Evolutionary conservation across 495 filamentous ascomycete genomes (phyloP), one percentile per base, ranked within the genome.

Genomic region (Saxophila tyrrhenica): DNA sequence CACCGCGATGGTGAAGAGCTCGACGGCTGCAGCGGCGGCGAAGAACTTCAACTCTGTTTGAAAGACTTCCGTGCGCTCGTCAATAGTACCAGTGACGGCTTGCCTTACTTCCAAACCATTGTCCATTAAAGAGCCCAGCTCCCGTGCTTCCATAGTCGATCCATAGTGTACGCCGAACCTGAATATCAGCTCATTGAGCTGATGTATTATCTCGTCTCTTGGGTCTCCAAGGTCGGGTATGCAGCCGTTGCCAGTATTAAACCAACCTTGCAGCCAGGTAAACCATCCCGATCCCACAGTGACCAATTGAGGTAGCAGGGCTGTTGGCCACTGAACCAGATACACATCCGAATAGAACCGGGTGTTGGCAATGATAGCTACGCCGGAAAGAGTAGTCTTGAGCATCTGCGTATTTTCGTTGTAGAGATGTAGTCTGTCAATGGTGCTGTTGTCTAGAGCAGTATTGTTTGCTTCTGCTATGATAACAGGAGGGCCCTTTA

Each of bases 1-100:
- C 16, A 57, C 51, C 22, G 58, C 0, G 11, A 45, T 45, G 1
- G 54, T 52, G 11, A 65, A 17, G 23, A 63, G n/a, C 32, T 58
- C 52, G 35, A 63, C 22, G 24, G 42, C 29, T 19, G 52, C 57
- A 7, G 51, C 49, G 25, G 50, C 51, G 32, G 55, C 38, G 23
- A 52, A 60, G 35, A 25, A 43, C 39, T 22, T 50, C 23, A 50
- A 51, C 25, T 51, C 41, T 16, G 55, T 50, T 42, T 52, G 51
- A 35, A 53, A 50, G 19, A 56, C 54, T 29, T 47, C 44, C 21
- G 48, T 42, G 11, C 42, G 24, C 38, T 41, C 44, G 16, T 38
- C 21, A 19, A 17, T 11, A 24, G 15, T 47, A 21, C 52, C 52
- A 39, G 25, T 11, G 13, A 48, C 45, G 17, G 19, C 25, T 3